Evolutionary conservation across 2,329 filamentous ascomycete species (phyloP).

Genomic region (Thelonectria blattea): DNA sequence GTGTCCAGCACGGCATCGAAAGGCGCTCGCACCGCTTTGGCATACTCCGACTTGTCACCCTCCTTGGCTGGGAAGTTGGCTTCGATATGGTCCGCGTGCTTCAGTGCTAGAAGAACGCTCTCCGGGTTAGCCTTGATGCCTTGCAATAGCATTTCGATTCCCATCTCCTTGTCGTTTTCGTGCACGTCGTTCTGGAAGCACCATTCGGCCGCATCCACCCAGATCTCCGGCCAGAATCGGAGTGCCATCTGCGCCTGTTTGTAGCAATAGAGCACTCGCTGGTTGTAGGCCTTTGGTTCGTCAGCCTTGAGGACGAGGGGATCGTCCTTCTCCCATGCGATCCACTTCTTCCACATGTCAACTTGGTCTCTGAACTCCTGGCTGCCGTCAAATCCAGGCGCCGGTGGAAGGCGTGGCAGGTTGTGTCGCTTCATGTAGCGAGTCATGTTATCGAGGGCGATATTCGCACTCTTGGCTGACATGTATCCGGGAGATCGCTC

Average conservation of each 20-base stretch:
- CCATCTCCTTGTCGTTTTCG: slow-evolving; percentile 65
- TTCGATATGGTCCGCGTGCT: slow-evolving; percentile 87
- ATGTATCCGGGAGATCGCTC: slow-evolving; percentile 94
- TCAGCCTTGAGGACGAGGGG: slow-evolving; percentile 85
- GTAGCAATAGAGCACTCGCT: slow-evolving; percentile 87
- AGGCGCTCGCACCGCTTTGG: slow-evolving; percentile 78
- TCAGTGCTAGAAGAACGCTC: slow-evolving; percentile 87
- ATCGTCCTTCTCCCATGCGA: slow-evolving; percentile 93
- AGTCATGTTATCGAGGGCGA: slow-evolving; percentile 87
- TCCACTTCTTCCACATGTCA: slow-evolving; percentile 90
- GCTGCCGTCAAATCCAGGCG: slow-evolving; percentile 84
- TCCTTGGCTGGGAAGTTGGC: slow-evolving; percentile 78
- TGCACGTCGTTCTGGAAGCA: slow-evolving; percentile 78
- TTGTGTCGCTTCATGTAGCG: slow-evolving; percentile 77
- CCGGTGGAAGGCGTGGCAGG: slow-evolving; percentile 80
- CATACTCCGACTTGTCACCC: slow-evolving; percentile 77
- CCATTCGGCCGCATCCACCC: slow-evolving; percentile 94
- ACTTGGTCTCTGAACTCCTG: slow-evolving; percentile 85
- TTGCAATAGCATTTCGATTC: slow-evolving; percentile 78
- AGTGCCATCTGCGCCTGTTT: slow-evolving; percentile 93
- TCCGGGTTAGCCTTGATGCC: slow-evolving; percentile 92
- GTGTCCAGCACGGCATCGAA: slow-evolving; percentile 84
- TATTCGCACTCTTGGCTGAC: slow-evolving; percentile 91
- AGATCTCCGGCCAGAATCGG: slow-evolving; percentile 93
- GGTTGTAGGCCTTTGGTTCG: slow-evolving; percentile 75